Percentiles rank a stretch among this genome's conserved stretches.
Conservation (phyloP, 352 stramenopile genomes). For the Phytophthora sp. region DNA sequence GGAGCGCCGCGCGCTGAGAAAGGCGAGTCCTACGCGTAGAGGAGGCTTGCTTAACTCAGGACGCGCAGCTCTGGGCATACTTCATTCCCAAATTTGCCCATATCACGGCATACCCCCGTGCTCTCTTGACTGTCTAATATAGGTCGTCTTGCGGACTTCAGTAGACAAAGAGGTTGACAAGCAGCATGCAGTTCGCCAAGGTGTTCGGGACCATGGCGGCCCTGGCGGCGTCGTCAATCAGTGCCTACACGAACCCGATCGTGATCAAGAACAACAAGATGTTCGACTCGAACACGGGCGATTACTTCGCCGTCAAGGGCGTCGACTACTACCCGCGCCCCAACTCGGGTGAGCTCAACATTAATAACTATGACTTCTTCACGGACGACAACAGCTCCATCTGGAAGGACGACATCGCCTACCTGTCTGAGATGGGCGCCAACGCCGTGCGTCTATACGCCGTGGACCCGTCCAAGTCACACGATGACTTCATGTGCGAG, state of each 20-base stretch:
- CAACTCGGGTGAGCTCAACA: conserved; percentile 69
- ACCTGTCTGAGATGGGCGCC: conserved; percentile 63
- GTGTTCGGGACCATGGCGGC: conserved; percentile 22
- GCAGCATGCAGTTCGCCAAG: conserved; percentile 30
- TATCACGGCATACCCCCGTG: conserved; percentile 22
- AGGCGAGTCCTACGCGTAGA: conserved; percentile 34
- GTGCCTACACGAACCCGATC: conserved; percentile 61
- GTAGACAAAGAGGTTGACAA: background rate
- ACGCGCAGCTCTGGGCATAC: conserved; percentile 5
- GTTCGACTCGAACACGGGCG: conserved; percentile 77
- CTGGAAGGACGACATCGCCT: conserved; percentile 70
- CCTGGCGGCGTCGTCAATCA: conserved; percentile 17
- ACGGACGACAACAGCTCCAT: conserved; percentile 76
- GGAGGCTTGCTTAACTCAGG: no score
- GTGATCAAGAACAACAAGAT: conserved; percentile 71
- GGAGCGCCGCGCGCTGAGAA: conserved; percentile 27
- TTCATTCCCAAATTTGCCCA: conserved; percentile 40
- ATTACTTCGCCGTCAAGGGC: conserved; percentile 72
- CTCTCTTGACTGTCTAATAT: background rate
- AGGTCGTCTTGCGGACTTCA: background rate
- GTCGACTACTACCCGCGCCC: conserved; percentile 89
- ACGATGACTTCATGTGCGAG: conserved; percentile 90
- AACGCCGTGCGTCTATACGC: conserved; percentile 87
- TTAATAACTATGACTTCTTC: conserved; percentile 87
- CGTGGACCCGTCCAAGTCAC: conserved; percentile 81